Evolutionary conservation across 805 yeast species (phyloP), one percentile per base, ranked within the genome.

Genomic region (Tetrapisispora nanseiensis): DNA sequence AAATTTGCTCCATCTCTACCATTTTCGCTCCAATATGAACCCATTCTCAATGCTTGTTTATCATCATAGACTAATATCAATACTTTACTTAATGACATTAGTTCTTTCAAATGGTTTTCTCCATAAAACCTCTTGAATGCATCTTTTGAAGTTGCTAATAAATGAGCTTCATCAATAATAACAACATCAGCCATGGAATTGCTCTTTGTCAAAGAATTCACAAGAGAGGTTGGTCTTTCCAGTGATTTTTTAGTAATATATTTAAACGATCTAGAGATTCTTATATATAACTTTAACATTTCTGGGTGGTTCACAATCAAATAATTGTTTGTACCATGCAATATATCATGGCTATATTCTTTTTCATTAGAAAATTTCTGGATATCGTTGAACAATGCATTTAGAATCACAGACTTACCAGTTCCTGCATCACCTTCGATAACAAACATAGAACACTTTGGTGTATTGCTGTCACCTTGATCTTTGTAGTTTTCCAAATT

Each of bases 401-500:
- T 70, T 42, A 70, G 49, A 9, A 70, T 59, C 3, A 67, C 73
- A 13, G 70, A 63, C 46, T 70, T 70, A 11, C 75, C 75, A 0
- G 75, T 70, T 20, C 75, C 75, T 6, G 74, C 74, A 54, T 68
- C 72, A 39, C 75, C 75, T 45, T 68, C 63, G 39, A 70, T 67
- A 1, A 69, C 67, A 49, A 62, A 69, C 47, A 67, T 58, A 0
- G 70, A 56, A 1, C 69, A 55, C 41, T 48, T 23, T 12, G 43
- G 47, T 4, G 13, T 3, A 3, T 23, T 24, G 7, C 5, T 23
- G 11, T 19, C n/a, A 12, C 23, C 3, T 3, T 49, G 43, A 1
- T 63, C 51, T 10, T 39, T 29, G 39, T 44, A 44, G 13, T 44
- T 36, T 2, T 38, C 27, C 10, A 69, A 41, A 22, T 57, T 47